Evolutionary conservation across 495 filamentous ascomycete genomes (phyloP).

Genomic region (Glonium stellatum): DNA sequence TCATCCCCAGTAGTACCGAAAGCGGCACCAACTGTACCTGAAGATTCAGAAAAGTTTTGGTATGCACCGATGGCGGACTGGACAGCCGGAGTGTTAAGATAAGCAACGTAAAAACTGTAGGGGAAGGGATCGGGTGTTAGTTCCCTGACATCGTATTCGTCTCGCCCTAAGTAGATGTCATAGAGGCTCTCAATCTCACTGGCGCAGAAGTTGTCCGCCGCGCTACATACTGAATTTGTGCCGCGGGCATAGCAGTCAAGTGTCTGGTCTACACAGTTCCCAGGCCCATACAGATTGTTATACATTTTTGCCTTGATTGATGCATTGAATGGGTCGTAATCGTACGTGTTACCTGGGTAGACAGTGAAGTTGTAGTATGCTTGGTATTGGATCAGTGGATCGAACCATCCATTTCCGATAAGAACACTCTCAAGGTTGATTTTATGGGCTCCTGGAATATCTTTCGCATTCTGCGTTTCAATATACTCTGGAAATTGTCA

Average conservation of each 20-base stretch:
- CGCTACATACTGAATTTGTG: slow-evolving; percentile 43
- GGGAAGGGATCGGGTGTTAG: slow-evolving; percentile 55
- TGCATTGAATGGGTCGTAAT: slow-evolving; percentile 38
- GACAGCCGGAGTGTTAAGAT: slow-evolving; percentile 51
- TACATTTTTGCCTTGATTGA: slow-evolving; percentile 41
- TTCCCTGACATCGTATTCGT: slow-evolving; percentile 58
- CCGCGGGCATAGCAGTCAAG: slow-evolving; percentile 43
- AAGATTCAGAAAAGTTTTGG: slow-evolving; percentile 49
- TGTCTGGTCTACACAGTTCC: slow-evolving; percentile 57
- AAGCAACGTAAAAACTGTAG: slow-evolving; percentile 50
- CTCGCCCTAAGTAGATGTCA: slow-evolving; percentile 46
- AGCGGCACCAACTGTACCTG: slow-evolving; percentile 41
- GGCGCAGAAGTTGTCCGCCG: slow-evolving; percentile 50
- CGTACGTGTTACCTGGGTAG: slow-evolving; percentile 52
- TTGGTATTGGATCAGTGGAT: slow-evolving; percentile 54
- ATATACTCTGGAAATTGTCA: slow-evolving; percentile 41
- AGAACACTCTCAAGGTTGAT: slow-evolving; percentile 52
- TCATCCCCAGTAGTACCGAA: slow-evolving; percentile 54
- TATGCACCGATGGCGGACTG: slow-evolving; percentile 54
- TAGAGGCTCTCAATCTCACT: slow-evolving; percentile 47
- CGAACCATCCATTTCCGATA: slow-evolving; percentile 55
- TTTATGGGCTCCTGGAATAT: slow-evolving; percentile 40
- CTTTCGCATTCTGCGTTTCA: slow-evolving; percentile 57
- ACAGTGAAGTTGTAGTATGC: slow-evolving; percentile 60
- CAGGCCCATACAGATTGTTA: slow-evolving; percentile 54